Percentiles rank a stretch among this genome's conserved stretches.
phyloP scores from a whole-genome alignment of 108 stramenopile species.

The Cylindrotheca closterium region DNA sequence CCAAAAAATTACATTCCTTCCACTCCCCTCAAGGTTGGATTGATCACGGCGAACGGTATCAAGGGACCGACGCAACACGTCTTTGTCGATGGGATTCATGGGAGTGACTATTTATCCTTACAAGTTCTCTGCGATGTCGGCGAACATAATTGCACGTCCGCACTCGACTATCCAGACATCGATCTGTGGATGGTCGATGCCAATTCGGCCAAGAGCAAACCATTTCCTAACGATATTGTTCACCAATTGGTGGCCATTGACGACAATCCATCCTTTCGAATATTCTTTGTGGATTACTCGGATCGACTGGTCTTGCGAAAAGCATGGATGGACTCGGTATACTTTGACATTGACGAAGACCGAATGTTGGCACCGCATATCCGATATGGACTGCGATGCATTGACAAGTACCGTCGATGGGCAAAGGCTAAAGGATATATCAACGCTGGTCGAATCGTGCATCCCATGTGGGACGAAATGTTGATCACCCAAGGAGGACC shows the following conservation, averaged over 20 bases:
- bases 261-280: constrained; percentile 10
- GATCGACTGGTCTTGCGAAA: constrained; percentile 10
- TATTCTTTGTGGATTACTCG: constrained; percentile 23
- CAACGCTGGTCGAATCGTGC: background rate
- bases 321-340: background rate
- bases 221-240: background rate
- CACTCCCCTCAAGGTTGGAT: background rate
- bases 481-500: constrained; percentile 19
- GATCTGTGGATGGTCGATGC: background rate
- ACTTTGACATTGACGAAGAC: background rate
- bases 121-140: background rate
- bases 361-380: constrained; percentile 1
- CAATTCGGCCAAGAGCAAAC: background rate
- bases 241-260: background rate
- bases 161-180: background rate
- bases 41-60: background rate
- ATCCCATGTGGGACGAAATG: constrained; percentile 1
- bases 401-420: constrained; percentile 3
- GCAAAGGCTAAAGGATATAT: background rate
- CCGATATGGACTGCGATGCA: constrained; percentile 15
- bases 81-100: background rate
- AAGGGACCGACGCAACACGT: background rate
- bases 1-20: background rate
- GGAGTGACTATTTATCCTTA: background rate
- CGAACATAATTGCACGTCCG: background rate